phyloP scores from a whole-genome alignment of 2,329 filamentous ascomycete species.

The Ophiostoma fasciatum region DNA sequence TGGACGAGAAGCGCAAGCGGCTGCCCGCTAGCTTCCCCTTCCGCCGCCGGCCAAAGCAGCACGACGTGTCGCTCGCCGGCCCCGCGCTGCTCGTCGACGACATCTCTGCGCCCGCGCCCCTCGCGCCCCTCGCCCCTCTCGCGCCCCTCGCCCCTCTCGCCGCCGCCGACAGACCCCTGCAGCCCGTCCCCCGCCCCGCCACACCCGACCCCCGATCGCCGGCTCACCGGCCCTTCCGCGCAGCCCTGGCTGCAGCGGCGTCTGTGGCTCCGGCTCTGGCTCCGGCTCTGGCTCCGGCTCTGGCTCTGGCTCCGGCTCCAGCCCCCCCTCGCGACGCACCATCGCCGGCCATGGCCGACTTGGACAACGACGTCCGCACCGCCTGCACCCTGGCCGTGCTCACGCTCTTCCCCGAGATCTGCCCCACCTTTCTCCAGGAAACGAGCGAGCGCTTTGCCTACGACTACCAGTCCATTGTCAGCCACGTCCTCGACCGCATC shows the following conservation, averaged over 20 bases:
- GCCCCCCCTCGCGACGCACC: background rate
- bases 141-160: no score
- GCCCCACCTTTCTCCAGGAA: slow-evolving; percentile 21
- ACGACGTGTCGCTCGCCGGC: background rate
- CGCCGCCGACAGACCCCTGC: no score
- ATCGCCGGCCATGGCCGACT: background rate
- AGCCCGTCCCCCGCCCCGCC: no score
- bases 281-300: no score
- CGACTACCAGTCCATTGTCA: slow-evolving; percentile 19
- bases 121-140: no score
- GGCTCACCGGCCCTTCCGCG: no score
- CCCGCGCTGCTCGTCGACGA: no score
- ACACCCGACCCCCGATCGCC: no score
- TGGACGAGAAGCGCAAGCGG: slow-evolving; percentile 4
- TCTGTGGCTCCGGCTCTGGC: no score
- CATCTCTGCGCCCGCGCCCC: no score
- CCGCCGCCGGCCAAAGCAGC: background rate
- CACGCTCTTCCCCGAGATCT: slow-evolving; percentile 31
- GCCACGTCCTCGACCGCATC: slow-evolving; percentile 23
- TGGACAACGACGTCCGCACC: slow-evolving; percentile 7
- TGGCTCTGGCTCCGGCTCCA: no score
- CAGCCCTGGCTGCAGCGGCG: no score
- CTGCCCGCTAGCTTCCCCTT: background rate
- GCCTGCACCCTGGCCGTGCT: slow-evolving; percentile 18
- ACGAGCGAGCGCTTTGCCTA: slow-evolving; percentile 16